Evolutionary conservation across 495 filamentous ascomycete genomes (phyloP).

Genomic region (Aspergillus haitiensis): DNA sequence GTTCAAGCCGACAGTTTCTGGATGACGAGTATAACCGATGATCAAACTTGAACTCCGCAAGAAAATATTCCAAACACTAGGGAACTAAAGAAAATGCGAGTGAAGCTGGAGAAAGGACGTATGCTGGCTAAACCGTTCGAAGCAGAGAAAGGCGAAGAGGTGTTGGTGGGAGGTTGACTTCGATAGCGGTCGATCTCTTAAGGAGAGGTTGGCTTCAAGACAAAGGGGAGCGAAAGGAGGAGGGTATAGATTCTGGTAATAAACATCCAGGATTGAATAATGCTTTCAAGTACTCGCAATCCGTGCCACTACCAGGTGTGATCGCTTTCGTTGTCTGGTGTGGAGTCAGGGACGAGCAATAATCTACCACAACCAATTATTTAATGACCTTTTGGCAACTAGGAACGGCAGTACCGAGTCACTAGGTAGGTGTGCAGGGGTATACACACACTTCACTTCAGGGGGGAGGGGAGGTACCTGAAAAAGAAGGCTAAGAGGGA

Average conservation of each 20-base stretch:
- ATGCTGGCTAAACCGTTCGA: background rate
- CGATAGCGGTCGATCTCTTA: background rate
- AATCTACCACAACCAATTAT: constrained; percentile 34
- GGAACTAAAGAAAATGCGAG: too few relatives aligned
- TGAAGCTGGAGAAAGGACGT: too few relatives aligned
- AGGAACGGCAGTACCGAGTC: constrained; percentile 2
- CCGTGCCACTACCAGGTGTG: constrained; percentile 16
- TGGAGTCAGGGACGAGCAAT: constrained; percentile 29
- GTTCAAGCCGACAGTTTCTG: too few relatives aligned
- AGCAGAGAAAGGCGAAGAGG: background rate
- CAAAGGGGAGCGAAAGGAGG: constrained; percentile 11
- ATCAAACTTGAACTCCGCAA: too few relatives aligned
- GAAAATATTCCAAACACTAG: too few relatives aligned
- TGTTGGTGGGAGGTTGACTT: background rate
- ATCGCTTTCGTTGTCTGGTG: constrained; percentile 29
- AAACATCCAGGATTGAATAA: constrained; percentile 14
- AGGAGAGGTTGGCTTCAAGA: constrained; percentile 2
- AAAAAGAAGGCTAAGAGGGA: constrained; percentile 16
- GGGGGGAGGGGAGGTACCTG: constrained; percentile 23
- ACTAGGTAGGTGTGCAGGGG: constrained; percentile 11
- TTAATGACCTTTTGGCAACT: constrained; percentile 27
- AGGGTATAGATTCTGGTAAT: constrained; percentile 14
- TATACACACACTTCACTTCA: constrained; percentile 18
- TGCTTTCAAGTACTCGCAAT: constrained; percentile 16
- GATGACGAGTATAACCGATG: too few relatives aligned